Evolutionary conservation across 768 basidiomycete species (phyloP).

Genomic region (Phylloporus sp.): DNA sequence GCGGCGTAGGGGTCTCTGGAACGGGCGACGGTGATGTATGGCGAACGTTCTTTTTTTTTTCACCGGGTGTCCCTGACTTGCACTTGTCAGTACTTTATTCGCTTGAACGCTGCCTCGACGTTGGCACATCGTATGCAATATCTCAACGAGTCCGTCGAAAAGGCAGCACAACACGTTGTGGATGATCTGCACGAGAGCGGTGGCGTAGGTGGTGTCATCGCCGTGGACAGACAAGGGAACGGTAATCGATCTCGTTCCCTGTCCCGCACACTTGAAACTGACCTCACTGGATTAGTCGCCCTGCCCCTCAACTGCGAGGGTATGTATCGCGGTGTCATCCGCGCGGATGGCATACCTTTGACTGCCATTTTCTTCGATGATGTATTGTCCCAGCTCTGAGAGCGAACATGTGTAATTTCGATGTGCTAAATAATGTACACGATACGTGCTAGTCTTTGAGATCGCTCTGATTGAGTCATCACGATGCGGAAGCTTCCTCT

Average conservation of each 20-base stretch:
- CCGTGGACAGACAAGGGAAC: slow-evolving; percentile 63
- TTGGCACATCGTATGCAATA: slow-evolving; percentile 64
- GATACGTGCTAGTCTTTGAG: background rate
- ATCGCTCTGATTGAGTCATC: background rate
- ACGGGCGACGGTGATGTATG: slow-evolving; percentile 83
- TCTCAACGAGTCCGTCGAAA: slow-evolving; percentile 48
- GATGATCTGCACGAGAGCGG: slow-evolving; percentile 53
- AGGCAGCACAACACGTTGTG: slow-evolving; percentile 53
- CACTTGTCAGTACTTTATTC: slow-evolving; percentile 63
- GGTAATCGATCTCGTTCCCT: slow-evolving; percentile 36
- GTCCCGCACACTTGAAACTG: background rate
- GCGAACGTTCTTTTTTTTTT: slow-evolving; percentile 3
- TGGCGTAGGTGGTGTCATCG: slow-evolving; percentile 73
- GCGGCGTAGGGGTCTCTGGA: slow-evolving; percentile 71
- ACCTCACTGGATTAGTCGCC: slow-evolving; percentile 42
- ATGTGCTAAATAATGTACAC: background rate
- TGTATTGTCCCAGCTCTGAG: slow-evolving; percentile 27
- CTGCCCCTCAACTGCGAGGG: slow-evolving; percentile 72
- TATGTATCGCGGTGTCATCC: slow-evolving; percentile 79
- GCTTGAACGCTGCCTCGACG: slow-evolving; percentile 59
- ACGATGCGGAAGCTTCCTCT: no score
- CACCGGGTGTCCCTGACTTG: slow-evolving; percentile 2
- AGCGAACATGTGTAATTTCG: background rate
- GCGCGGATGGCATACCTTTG: slow-evolving; percentile 60
- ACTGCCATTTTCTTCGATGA: slow-evolving; percentile 80